phyloP scores from a whole-genome alignment of 768 basidiomycete species.

The Hebeloma cylindrosporum region DNA sequence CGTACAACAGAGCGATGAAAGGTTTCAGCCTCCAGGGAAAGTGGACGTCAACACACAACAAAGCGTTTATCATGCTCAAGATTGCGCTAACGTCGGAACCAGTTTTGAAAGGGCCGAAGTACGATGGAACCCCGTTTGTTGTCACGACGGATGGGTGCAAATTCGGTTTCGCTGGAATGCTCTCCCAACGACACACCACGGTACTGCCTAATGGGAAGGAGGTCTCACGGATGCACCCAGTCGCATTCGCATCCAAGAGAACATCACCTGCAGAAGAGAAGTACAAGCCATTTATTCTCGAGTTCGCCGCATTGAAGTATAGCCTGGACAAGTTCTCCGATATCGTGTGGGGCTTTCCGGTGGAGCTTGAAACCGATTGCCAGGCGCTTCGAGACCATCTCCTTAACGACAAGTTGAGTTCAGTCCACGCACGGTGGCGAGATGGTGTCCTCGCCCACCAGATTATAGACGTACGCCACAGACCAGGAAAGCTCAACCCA shows the following conservation, averaged over 20 bases:
- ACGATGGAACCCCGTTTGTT: conserved; percentile 34
- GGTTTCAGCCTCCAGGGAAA: conserved; percentile 6
- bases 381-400: conserved; percentile 32
- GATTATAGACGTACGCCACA: conserved; percentile 26
- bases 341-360: conserved; percentile 26
- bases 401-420: conserved; percentile 22
- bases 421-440: conserved; percentile 34
- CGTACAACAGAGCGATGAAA: conserved; percentile 26
- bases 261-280: conserved; percentile 30
- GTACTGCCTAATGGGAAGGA: conserved; percentile 21
- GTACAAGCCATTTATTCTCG: conserved; percentile 32
- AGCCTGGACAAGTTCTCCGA: conserved; percentile 18
- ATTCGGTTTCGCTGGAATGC: conserved; percentile 32
- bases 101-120: conserved; percentile 29
- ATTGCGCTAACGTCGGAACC: conserved; percentile 29
- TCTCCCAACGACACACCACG: conserved; percentile 25
- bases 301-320: conserved; percentile 28
- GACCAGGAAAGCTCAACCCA: conserved; percentile 18
- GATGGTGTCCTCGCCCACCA: conserved; percentile 32
- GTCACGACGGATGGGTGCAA: conserved; percentile 38
- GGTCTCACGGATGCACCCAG: conserved; percentile 25
- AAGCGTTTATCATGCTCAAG: conserved; percentile 32
- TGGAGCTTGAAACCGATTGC: conserved; percentile 36
- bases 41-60: conserved; percentile 19
- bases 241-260: conserved; percentile 35